Base-by-base conservation (phyloP, 2,329 filamentous ascomycete species). In the Lachnellula subtilissima region DNA sequence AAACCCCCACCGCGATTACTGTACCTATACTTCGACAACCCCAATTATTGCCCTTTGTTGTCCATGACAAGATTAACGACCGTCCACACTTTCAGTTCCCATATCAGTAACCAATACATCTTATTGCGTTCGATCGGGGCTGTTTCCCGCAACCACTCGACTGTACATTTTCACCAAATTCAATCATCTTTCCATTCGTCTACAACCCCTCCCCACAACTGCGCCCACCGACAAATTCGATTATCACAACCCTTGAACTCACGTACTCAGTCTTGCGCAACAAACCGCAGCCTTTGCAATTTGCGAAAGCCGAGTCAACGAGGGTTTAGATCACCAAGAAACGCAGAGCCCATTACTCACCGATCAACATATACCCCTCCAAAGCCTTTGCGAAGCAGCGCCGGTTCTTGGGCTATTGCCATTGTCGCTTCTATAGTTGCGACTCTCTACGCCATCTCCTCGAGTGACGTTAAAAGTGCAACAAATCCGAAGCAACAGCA, bases 351-450 rank as follows among this genome's bases (percentile, higher is more conserved):
- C 23, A 28, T 35, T 47, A 5, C 14, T 25, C 46, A 46, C 42
- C 48, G 37, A 25, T 17, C 19, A 32, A 17, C 19, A 14, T 37
- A 19, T 25, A 19, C 15, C 25, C 12, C 36, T 23, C 28, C 47
- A 12, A 12, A 23, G 28, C 53, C 45, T 32, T 32, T 59, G n/a
- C 56, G 58, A 40, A 61, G 59, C 14, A 57, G 47, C 45, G 19
- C 52, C 35, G 50, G 56, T 47, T 51, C 55, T 37, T 65, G 61
- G 63, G 52, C 54, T 42, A 47, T 53, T 25, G 40, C 53, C 23
- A 43, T 52, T 11, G 23, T 63, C 32, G 50, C 54, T 14, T 53
- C 46, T 36, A 22, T 61, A 35, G 50, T 56, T 35, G 54, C 54
- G 47, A 50, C 50, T 42, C 37, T 64, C 43, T 63, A 59, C 50